These are phyloP conservation scores for Citrus hindsii DNA, from an alignment of 345 rosid genomes.

Conservation along the genomic window DNA sequence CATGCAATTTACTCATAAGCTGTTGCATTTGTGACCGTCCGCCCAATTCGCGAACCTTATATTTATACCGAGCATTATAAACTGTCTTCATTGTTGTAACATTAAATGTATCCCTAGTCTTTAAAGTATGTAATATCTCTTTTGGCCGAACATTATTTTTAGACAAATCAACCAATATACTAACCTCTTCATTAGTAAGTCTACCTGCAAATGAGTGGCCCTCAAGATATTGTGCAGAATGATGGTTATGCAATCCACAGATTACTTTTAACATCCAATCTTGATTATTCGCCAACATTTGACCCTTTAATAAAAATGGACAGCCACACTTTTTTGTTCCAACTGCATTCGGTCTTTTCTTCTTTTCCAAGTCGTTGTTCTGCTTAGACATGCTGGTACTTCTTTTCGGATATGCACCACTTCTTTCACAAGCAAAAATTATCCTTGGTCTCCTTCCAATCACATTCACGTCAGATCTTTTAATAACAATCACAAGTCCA, in stretches of 20 bases:
- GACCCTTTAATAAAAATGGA: too few relatives aligned
- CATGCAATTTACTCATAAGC: conserved; percentile 2
- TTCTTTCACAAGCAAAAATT: conserved; percentile 7
- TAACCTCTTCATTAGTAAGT: conserved; percentile 11
- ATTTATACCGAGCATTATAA: conserved; percentile 17
- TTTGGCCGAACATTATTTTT: conserved; percentile 6
- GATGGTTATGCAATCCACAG: too few relatives aligned
- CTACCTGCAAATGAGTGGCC: neutral
- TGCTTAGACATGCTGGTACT: too few relatives aligned
- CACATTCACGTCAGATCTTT: conserved; percentile 6
- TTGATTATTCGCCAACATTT: too few relatives aligned
- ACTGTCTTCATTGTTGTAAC: conserved; percentile 6
- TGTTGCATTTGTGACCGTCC: conserved; percentile 11
- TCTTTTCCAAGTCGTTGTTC: neutral
- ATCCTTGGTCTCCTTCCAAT: too few relatives aligned
- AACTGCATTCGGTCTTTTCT: too few relatives aligned
- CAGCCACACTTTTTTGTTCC: too few relatives aligned
- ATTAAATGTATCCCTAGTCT: conserved; percentile 5
- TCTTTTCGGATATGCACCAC: neutral
- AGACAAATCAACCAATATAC: conserved; percentile 7
- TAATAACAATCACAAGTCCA: conserved; percentile 5
- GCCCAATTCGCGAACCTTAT: neutral
- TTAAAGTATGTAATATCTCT: conserved; percentile 6
- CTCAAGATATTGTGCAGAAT: too few relatives aligned
- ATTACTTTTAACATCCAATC: too few relatives aligned